Evolutionary conservation across 1,284 basidiomycete species (phyloP), one percentile per base, ranked within the genome.

Genomic region (Stereum hirsutum): DNA sequence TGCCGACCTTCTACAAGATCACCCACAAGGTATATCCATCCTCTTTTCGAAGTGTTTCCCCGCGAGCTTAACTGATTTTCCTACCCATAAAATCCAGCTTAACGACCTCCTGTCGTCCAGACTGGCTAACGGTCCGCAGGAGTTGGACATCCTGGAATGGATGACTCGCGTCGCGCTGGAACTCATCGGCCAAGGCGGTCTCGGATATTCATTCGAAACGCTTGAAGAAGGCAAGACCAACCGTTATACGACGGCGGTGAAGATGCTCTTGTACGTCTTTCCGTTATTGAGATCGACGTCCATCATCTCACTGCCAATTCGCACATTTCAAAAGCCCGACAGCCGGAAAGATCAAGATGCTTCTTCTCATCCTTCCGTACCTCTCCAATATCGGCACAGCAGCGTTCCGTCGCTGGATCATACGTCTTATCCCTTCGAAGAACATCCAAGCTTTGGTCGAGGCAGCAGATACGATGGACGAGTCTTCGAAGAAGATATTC

Each of bases 201-300:
- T 67, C 19, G 65, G 69, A 3, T 61, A 69, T 46, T 63, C 63
- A 0, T 70, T 72, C 42, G 63, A 66, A 44, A 33, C 12, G 11
- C 14, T 39, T 26, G 28, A 39, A 12, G 15, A n/a, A 7, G 24
- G 15, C 6, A 59, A 2, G 53, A 70, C n/a, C 49, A 52, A 65
- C 46, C 48, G 54, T 19, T 62, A 66, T 48, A 46, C 54, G 35
- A 43, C 51, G n/a, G 51, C 57, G 2, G 45, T 61, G 20, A 66
- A 64, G 49, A 48, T n/a, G n/a, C n/a, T n/a, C n/a, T n/a, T n/a
- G n/a, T n/a, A n/a, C n/a, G n/a, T n/a, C n/a, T n/a, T n/a, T n/a
- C n/a, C n/a, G n/a, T n/a, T n/a, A n/a, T n/a, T n/a, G n/a, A n/a
- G n/a, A n/a, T n/a, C n/a, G n/a, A n/a, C n/a, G n/a, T n/a, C n/a